phyloP scores from a whole-genome alignment of 2,329 filamentous ascomycete species.

The Grosmannia clavigera region DNA sequence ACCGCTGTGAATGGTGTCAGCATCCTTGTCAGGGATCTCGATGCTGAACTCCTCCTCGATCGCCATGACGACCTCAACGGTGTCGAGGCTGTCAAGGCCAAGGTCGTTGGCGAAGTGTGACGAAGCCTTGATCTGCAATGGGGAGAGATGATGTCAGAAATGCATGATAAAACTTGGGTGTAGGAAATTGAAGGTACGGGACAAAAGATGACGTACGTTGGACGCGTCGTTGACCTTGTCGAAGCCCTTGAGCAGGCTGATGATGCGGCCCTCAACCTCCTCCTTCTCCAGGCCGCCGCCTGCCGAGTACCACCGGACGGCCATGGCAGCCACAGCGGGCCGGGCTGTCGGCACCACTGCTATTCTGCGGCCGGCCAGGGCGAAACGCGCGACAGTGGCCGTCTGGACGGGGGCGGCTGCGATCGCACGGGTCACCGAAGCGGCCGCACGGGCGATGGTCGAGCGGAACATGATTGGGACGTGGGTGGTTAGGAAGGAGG shows the following conservation, averaged over 20 bases:
- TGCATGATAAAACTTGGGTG: neutral
- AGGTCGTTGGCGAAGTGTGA: slow-evolving; percentile 97
- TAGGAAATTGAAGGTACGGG: too few relatives aligned
- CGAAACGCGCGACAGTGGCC: neutral
- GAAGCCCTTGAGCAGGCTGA: slow-evolving; percentile 87
- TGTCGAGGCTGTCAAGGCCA: slow-evolving; percentile 92
- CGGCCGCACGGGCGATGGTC: slow-evolving; percentile 28
- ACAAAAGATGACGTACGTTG: slow-evolving; percentile 38
- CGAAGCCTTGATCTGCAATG: slow-evolving; percentile 58
- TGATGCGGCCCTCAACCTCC: slow-evolving; percentile 84
- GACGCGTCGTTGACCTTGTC: slow-evolving; percentile 74
- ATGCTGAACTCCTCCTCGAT: slow-evolving; percentile 93
- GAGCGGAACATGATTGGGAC: slow-evolving; percentile 66
- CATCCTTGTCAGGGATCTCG: slow-evolving; percentile 96
- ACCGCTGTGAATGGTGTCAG: slow-evolving; percentile 89
- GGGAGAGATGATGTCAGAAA: neutral
- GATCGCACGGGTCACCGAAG: slow-evolving; percentile 24
- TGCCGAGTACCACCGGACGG: slow-evolving; percentile 77
- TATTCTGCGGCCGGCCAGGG: slow-evolving; percentile 27
- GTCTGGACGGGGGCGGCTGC: neutral
- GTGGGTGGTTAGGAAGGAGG: neutral
- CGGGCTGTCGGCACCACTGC: slow-evolving; percentile 12
- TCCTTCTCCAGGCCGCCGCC: slow-evolving; percentile 49
- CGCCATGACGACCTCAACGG: slow-evolving; percentile 98
- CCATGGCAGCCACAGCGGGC: slow-evolving; percentile 29